phyloP scores from a whole-genome alignment of 495 filamentous ascomycete genomes.

The Neurospora terricola region DNA sequence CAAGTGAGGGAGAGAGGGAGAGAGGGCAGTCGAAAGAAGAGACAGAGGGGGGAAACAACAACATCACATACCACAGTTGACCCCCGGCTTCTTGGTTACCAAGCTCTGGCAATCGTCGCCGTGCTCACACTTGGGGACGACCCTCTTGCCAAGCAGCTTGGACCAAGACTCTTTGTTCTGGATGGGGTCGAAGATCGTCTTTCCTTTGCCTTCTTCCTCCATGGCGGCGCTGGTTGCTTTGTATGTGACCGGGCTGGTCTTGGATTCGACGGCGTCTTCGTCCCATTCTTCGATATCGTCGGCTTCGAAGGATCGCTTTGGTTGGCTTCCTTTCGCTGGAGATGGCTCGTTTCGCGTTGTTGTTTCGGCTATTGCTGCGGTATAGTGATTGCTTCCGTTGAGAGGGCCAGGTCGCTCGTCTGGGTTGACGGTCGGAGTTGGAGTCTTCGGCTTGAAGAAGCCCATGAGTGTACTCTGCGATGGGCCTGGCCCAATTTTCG shows the following conservation, averaged over 20 bases:
- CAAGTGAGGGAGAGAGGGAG: neutral
- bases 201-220: conserved; percentile 8
- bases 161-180: conserved; percentile 75
- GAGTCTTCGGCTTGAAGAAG: conserved; percentile 63
- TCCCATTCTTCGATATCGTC: neutral
- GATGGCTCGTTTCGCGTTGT: neutral
- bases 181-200: conserved; percentile 55
- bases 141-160: conserved; percentile 69
- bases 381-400: neutral
- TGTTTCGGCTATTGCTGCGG: neutral
- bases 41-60: neutral
- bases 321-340: neutral
- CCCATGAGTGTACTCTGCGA: conserved; percentile 71
- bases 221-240: neutral
- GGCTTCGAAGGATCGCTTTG: neutral
- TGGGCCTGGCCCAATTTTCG: conserved; percentile 25
- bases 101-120: conserved; percentile 73
- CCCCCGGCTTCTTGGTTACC: conserved; percentile 75
- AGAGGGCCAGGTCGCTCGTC: neutral
- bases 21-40: neutral
- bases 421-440: conserved; percentile 14
- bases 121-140: conserved; percentile 74
- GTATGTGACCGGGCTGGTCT: neutral
- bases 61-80: conserved; percentile 52
- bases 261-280: neutral